phyloP scores from a whole-genome alignment of 495 filamentous ascomycete genomes.

The Hypoxylon crocopeplum region DNA sequence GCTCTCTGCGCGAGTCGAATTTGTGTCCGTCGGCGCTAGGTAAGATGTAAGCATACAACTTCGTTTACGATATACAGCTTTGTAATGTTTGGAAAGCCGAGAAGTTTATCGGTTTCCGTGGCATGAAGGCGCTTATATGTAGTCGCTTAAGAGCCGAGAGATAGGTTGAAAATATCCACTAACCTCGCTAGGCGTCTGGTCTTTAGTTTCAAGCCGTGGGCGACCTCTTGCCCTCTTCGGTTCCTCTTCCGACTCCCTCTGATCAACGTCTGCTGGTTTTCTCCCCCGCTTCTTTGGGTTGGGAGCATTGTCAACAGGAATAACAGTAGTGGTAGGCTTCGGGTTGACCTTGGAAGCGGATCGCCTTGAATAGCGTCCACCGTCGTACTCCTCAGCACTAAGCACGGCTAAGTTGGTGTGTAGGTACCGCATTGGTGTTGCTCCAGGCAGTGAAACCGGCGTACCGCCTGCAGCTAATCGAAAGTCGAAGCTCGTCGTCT shows the following conservation, averaged over 20 bases:
- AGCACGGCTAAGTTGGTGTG: constrained; percentile 52
- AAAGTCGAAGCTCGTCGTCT: constrained; percentile 2
- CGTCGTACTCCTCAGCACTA: constrained; percentile 56
- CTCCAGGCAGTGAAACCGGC: constrained; percentile 12
- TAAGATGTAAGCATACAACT: constrained; percentile 22
- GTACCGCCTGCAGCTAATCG: constrained; percentile 10
- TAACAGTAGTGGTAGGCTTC: constrained; percentile 8
- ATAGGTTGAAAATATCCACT: constrained; percentile 33
- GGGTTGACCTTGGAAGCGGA: constrained; percentile 21
- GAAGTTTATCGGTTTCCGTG: too few species aligned
- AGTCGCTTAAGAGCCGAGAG: neutral
- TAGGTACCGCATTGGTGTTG: constrained; percentile 43
- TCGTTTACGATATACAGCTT: constrained; percentile 1
- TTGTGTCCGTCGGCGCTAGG: constrained; percentile 83
- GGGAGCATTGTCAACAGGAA: constrained; percentile 5
- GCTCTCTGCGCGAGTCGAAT: constrained; percentile 85
- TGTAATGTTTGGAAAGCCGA: too few species aligned
- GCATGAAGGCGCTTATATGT: too few species aligned
- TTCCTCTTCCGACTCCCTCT: constrained; percentile 46
- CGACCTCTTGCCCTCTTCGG: constrained; percentile 66
- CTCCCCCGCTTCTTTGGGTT: constrained; percentile 37
- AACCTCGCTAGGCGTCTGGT: constrained; percentile 66
- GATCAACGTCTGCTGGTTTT: constrained; percentile 30
- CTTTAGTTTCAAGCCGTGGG: constrained; percentile 72
- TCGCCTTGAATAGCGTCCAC: constrained; percentile 29